Evolutionary conservation across 495 filamentous ascomycete species (phyloP).

Genomic region (Beverwykella pulmonaria): DNA sequence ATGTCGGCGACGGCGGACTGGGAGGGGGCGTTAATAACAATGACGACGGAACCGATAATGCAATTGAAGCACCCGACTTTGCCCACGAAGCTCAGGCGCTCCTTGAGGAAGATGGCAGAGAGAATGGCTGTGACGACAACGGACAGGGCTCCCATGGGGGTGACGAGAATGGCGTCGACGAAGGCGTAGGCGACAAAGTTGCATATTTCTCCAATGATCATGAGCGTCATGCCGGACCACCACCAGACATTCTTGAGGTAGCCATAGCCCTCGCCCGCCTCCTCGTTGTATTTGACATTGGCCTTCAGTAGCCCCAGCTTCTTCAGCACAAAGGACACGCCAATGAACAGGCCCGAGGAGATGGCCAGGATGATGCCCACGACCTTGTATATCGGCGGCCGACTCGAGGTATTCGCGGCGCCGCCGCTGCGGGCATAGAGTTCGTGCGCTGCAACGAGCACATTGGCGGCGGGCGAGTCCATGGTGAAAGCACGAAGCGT

Average conservation of each 20-base stretch:
- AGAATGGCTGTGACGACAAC: conserved; percentile 93
- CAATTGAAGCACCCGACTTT: conserved; percentile 95
- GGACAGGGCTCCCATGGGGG: conserved; percentile 89
- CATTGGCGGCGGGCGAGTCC: conserved; percentile 52
- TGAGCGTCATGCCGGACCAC: conserved; percentile 96
- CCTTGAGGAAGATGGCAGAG: conserved; percentile 95
- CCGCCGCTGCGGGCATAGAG: conserved; percentile 52
- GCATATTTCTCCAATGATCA: conserved; percentile 96
- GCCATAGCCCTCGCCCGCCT: conserved; percentile 94
- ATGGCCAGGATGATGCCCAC: conserved; percentile 87
- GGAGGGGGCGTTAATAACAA: conserved; percentile 88
- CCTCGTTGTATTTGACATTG: conserved; percentile 95
- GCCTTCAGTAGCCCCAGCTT: conserved; percentile 88
- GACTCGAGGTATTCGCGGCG: conserved; percentile 34
- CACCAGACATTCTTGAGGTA: conserved; percentile 95
- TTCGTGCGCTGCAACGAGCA: conserved; percentile 51
- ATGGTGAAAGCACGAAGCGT: conserved; percentile 42
- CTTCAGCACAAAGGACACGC: conserved; percentile 92
- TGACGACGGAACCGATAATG: conserved; percentile 89
- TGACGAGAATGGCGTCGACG: conserved; percentile 95
- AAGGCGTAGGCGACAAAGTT: conserved; percentile 98
- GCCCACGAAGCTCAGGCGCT: conserved; percentile 91
- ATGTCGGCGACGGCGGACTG: conserved; percentile 85
- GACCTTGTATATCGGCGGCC: conserved; percentile 74
- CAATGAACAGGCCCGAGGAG: conserved; percentile 90